Base-by-base conservation (phyloP, 495 filamentous ascomycete genomes). In the Hypoxylon lienhwacheense region DNA sequence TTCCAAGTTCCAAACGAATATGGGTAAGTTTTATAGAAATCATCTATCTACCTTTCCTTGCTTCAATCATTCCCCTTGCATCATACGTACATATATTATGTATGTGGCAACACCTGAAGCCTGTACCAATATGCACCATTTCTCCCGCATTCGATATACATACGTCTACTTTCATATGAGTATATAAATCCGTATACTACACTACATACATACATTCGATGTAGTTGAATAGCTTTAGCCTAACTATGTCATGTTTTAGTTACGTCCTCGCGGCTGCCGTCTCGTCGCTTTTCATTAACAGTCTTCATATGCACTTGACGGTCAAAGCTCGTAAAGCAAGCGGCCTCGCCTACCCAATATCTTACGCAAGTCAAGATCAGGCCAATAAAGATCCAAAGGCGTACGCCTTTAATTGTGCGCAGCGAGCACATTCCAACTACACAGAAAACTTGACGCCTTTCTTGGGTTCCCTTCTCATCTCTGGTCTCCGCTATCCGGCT, bases 381-480 rank as follows among this genome's bases (percentile, higher is more conserved):
- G 76, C 82, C 64, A 79, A 79, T 25, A 83, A 85, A 60, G 83
- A 78, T 53, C 60, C 66, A 50, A 67, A 70, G 35, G 74, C 76
- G 16, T 76, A 60, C 50, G 46, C 56, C 29, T 77, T 78, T 64
- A 77, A 83, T 74, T 78, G 80, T 61, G 73, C 85, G 31, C 87
- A 90, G 68, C 81, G 87, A 44, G 83, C 86, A 4, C 87, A 91
- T 73, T 64, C 70, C 54, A 88, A 89, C 70, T 89, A 80, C 69
- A 73, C 81, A 39, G 87, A 91, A 69, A 85, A 86, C 65, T 66
- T 81, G 12, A 61, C 81, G 3, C 74, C 82, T 20, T 75, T 84
- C 71, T 65, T 88, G 25, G 75, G 71, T 31, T 75, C 73, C 22
- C 69, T 88, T 14, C 68, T 86, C 39, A 73, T 85, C 22, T 64